phyloP scores from a whole-genome alignment of 192 early-diverging fungal species.

The Entomortierella chlamydospora region DNA sequence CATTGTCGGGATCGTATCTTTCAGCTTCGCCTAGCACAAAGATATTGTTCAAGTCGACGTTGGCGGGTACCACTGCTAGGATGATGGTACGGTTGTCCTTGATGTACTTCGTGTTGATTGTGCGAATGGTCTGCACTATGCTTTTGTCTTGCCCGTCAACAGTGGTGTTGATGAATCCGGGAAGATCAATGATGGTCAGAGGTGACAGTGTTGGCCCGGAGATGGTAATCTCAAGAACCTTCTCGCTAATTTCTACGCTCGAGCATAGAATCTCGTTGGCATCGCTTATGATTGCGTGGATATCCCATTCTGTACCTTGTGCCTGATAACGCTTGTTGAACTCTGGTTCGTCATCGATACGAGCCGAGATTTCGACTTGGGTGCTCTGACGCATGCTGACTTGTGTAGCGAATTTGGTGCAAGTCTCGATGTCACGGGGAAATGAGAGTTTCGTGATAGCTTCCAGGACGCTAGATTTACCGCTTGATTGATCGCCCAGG shows the following conservation, averaged over 20 bases:
- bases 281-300: slow-evolving; percentile 17
- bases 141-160: slow-evolving; percentile 42
- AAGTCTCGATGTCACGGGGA: slow-evolving; percentile 29
- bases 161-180: slow-evolving; percentile 45
- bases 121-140: slow-evolving; percentile 44
- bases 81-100: slow-evolving; percentile 51
- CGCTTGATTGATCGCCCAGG: slow-evolving; percentile 40
- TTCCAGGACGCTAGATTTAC: slow-evolving; percentile 41
- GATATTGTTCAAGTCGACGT: slow-evolving; percentile 50
- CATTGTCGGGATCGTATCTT: slow-evolving; percentile 32
- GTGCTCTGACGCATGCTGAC: slow-evolving; percentile 22
- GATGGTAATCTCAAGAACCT: slow-evolving; percentile 49
- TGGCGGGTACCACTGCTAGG: slow-evolving; percentile 43
- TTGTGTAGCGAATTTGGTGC: slow-evolving; percentile 40
- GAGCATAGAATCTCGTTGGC: slow-evolving; percentile 44
- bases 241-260: slow-evolving; percentile 34
- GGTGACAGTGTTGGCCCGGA: slow-evolving; percentile 43
- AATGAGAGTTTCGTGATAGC: slow-evolving; percentile 37
- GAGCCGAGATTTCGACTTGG: slow-evolving; percentile 14
- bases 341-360: slow-evolving; percentile 18
- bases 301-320: slow-evolving; percentile 17
- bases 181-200: slow-evolving; percentile 43
- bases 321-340: slow-evolving; percentile 35
- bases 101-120: slow-evolving; percentile 41
- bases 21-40: slow-evolving; percentile 49